Evolutionary conservation across 768 basidiomycete species (phyloP).

Genomic region (Lactifluus subvellereus): DNA sequence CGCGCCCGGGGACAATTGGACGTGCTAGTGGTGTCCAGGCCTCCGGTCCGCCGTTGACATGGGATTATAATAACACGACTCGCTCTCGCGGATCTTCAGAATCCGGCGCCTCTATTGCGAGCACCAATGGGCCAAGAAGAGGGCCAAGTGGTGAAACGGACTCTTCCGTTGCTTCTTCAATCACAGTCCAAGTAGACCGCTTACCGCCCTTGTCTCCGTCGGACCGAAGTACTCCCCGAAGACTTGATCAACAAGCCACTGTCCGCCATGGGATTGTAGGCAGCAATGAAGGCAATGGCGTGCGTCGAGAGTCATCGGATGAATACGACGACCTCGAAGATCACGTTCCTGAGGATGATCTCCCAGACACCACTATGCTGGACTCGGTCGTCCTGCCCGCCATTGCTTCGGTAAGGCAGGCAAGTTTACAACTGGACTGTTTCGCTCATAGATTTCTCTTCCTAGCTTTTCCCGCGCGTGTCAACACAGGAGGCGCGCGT

Average conservation of each 20-base stretch:
- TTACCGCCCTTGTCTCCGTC: constrained; percentile 49
- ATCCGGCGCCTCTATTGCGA: constrained; percentile 34
- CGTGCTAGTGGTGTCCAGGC: constrained; percentile 52
- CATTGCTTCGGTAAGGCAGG: constrained; percentile 77
- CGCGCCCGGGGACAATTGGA: constrained; percentile 51
- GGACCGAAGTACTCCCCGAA: constrained; percentile 32
- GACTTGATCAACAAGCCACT: constrained; percentile 57
- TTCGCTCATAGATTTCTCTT: constrained; percentile 13
- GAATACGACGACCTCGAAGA: constrained; percentile 60
- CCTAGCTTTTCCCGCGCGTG: constrained; percentile 84
- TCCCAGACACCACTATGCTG: constrained; percentile 86
- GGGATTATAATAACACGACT: constrained; percentile 64
- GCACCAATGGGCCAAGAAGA: constrained; percentile 29
- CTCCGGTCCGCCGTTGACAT: constrained; percentile 67
- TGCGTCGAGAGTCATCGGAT: constrained; percentile 47
- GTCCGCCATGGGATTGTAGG: constrained; percentile 44
- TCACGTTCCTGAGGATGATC: constrained; percentile 43
- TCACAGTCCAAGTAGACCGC: constrained; percentile 46
- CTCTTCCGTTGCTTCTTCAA: constrained; percentile 34
- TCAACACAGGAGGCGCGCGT: constrained; percentile 88
- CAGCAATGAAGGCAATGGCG: constrained; percentile 30
- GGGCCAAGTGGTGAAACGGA: constrained; percentile 30
- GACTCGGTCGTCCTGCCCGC: constrained; percentile 94
- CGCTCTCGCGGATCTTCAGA: constrained; percentile 34
- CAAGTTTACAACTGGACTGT: background rate